Evolutionary conservation across 1,139 yeast species (phyloP).

Genomic region (Candida sp.): DNA sequence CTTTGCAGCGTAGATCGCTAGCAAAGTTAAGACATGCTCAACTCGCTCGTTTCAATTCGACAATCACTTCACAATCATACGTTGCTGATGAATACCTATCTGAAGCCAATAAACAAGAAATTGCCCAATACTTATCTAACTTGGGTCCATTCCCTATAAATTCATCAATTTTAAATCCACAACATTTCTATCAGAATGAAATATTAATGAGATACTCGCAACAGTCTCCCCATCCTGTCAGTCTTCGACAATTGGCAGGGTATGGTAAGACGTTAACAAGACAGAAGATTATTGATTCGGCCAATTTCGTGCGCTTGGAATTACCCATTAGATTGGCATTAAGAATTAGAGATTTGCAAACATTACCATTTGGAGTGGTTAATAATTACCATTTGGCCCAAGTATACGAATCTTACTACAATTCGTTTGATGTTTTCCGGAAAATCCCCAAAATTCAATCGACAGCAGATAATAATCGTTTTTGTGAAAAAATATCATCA

Average conservation of each 20-base stretch:
- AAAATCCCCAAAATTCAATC: conserved; percentile 64
- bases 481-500: conserved; percentile 59
- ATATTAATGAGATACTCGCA: conserved; percentile 63
- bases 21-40: neutral
- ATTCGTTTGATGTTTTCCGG: conserved; percentile 82
- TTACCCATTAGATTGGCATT: conserved; percentile 81
- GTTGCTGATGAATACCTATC: conserved; percentile 32
- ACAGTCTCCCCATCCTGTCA: conserved; percentile 82
- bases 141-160: conserved; percentile 45
- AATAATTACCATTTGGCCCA: conserved; percentile 83
- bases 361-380: conserved; percentile 78
- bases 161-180: conserved; percentile 48
- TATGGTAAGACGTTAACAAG: conserved; percentile 80
- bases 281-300: conserved; percentile 75
- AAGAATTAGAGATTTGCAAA: conserved; percentile 75
- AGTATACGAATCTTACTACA: conserved; percentile 85
- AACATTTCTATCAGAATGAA: conserved; percentile 86
- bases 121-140: conserved; percentile 37
- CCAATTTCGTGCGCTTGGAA: conserved; percentile 84
- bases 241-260: conserved; percentile 82
- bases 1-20: neutral
- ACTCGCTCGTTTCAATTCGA: conserved; percentile 2
- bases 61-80: conserved; percentile 23
- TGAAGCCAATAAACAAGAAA: conserved; percentile 29
- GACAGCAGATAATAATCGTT: conserved; percentile 69